A percentile compares a stretch with the other conserved stretches of the same genome.
Evolutionary conservation across 106 monocot species (phyloP).

Genomic region (Allium fistulosum): DNA sequence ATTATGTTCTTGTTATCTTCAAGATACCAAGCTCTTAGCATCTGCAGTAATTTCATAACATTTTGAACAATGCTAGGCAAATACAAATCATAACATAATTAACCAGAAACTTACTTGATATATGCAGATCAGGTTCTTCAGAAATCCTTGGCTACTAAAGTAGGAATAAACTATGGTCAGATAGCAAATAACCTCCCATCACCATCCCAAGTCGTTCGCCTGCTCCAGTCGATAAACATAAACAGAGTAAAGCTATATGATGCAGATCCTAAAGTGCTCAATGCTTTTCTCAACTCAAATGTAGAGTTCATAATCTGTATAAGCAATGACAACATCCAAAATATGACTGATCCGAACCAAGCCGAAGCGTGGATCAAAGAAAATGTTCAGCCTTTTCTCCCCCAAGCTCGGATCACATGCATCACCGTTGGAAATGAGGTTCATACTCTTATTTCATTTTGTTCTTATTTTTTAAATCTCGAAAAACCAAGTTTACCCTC

Average conservation of each 20-base stretch:
- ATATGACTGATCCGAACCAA: slow-evolving; percentile 19
- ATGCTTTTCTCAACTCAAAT: slow-evolving; percentile 35
- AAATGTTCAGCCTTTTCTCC: slow-evolving; percentile 44
- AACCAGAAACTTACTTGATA: too few species aligned
- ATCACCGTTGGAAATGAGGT: slow-evolving; percentile 57
- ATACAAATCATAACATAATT: too few species aligned
- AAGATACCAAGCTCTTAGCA: too few species aligned
- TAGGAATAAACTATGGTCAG: slow-evolving; percentile 69
- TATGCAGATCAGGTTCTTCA: slow-evolving; percentile 4
- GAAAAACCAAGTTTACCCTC: too few species aligned
- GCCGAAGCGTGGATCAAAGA: slow-evolving; percentile 44
- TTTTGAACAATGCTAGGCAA: too few species aligned
- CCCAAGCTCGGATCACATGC: slow-evolving; percentile 39
- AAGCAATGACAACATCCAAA: slow-evolving; percentile 27
- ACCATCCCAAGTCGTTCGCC: slow-evolving; percentile 26
- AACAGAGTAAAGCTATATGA: slow-evolving; percentile 57
- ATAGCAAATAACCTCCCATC: slow-evolving; percentile 50
- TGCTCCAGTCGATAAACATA: slow-evolving; percentile 49
- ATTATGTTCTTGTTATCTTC: too few species aligned
- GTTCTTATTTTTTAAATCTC: not conserved
- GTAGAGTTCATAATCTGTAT: slow-evolving; percentile 47
- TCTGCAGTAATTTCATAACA: too few species aligned
- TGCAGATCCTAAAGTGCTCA: slow-evolving; percentile 31
- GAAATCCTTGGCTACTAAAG: slow-evolving; percentile 1
- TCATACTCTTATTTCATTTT: not conserved